Evolutionary conservation across 148 eudicot species (phyloP), one percentile per base, ranked within the genome.

Genomic region (Dysphania ambrosioides): DNA sequence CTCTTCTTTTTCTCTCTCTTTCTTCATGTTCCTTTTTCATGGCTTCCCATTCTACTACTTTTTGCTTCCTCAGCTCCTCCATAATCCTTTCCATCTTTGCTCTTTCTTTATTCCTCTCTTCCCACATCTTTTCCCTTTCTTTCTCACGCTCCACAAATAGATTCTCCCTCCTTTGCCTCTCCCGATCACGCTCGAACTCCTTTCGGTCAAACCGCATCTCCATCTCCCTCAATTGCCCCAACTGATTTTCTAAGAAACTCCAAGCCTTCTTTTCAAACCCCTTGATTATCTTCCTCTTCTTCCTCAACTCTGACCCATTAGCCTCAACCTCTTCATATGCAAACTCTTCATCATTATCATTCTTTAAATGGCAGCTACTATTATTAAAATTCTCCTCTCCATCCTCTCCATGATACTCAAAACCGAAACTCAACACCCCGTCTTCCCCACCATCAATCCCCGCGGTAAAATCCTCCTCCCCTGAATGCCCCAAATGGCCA

Each of bases 381-480:
- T 74, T 81, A 70, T 85, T 83, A 59, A 79, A 79, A 68, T 86
- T 88, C 69, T 85, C 93, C 57, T 89, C 89, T 56, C 88, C 87
- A 47, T 83, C 90, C 35, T 89, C 97, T 21, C 81, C 87, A 59
- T 91, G 88, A 75, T 88, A 91, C 71, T 88, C 92, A 72, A 93
- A 93, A 65, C 85, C 89, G 78, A 89, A 88, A 82, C 87, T 85
- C 83, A 89, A 81, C 19, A 90, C 98, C 71, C 89, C 93, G 68
- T 87, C 86, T 49, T 85, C 93, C 65, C 87, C 90, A 36, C 88
- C 88, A 85, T 87, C 86, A 76, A 89, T 87, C 77, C 88, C 91
- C 1, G 75, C 77, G 23, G 71, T 78, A 80, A 88, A 88, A 83
- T 87, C 91, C n/a, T 87, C 95, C 72, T 86, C 91, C 18, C 76